phyloP scores from a whole-genome alignment of 139 green algal genomes.

The Volvox africanus region DNA sequence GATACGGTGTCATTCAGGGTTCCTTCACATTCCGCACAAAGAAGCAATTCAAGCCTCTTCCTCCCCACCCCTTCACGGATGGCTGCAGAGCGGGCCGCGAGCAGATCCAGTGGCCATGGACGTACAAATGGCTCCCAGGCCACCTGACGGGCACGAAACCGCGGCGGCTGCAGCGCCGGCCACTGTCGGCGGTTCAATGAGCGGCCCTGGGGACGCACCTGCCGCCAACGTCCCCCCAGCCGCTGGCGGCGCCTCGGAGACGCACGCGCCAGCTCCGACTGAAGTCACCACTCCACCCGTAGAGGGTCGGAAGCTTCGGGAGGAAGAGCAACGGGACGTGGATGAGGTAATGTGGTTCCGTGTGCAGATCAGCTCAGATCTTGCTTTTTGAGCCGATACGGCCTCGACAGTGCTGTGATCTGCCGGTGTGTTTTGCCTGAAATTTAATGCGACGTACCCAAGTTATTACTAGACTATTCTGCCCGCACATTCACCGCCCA shows the following conservation, averaged over 20 bases:
- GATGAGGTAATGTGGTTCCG: neutral
- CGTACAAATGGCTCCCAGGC: neutral
- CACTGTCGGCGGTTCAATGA: neutral
- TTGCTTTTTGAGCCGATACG: too few species aligned
- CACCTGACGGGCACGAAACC: neutral
- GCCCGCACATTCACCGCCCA: too few species aligned
- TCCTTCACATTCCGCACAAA: too few species aligned
- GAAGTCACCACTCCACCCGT: neutral
- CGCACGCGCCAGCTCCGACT: neutral
- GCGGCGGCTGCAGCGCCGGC: neutral
- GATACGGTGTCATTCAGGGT: too few species aligned
- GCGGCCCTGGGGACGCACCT: neutral
- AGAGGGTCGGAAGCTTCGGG: neutral
- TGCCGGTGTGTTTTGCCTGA: too few species aligned
- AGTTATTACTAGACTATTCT: too few species aligned
- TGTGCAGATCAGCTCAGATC: too few species aligned
- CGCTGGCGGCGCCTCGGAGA: neutral
- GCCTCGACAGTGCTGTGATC: too few species aligned
- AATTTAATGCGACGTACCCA: too few species aligned
- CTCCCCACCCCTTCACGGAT: too few species aligned
- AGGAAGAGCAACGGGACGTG: constrained; percentile 6
- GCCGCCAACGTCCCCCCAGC: neutral
- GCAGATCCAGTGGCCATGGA: neutral
- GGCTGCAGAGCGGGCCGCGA: neutral
- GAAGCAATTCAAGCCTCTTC: too few species aligned